A percentile compares a stretch with the other conserved stretches of the same genome.
phyloP scores from a whole-genome alignment of 2,329 filamentous ascomycete species.

The Huntiella abstrusa region DNA sequence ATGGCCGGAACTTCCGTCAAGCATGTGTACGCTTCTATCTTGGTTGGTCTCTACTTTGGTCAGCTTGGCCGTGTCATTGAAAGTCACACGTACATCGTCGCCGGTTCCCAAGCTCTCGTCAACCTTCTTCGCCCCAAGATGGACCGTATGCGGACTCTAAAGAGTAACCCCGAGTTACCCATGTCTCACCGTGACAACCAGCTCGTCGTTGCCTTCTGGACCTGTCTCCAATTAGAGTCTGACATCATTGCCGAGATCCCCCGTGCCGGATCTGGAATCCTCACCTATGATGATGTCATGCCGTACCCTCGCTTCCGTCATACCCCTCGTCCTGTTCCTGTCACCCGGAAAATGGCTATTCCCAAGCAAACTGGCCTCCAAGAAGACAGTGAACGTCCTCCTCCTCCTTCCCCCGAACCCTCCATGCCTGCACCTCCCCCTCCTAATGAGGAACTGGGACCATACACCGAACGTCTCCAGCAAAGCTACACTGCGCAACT shows the following conservation, averaged over 20 bases:
- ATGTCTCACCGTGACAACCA: conserved; percentile 34
- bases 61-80: conserved; percentile 75
- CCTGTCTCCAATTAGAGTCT: conserved; percentile 81
- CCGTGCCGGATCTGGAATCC: conserved; percentile 39
- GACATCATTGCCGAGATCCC: conserved; percentile 80
- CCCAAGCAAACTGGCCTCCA: conserved; percentile 13
- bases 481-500: conserved; percentile 45
- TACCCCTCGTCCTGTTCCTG: neutral
- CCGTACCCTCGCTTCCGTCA: conserved; percentile 39
- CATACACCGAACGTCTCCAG: conserved; percentile 29
- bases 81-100: conserved; percentile 48
- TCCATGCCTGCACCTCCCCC: conserved; percentile 49
- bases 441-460: conserved; percentile 14
- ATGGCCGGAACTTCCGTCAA: conserved; percentile 61
- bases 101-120: conserved; percentile 39
- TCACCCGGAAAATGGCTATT: too few species aligned
- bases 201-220: conserved; percentile 70
- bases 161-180: conserved; percentile 20
- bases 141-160: conserved; percentile 24
- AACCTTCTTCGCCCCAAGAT: conserved; percentile 59
- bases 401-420: conserved; percentile 40
- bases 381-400: conserved; percentile 33
- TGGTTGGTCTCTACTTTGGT: conserved; percentile 75
- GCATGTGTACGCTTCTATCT: conserved; percentile 66
- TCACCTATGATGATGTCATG: conserved; percentile 44